Evolutionary conservation across 2,329 filamentous ascomycete species (phyloP).

Genomic region (Scleromitrula shiraiana): DNA sequence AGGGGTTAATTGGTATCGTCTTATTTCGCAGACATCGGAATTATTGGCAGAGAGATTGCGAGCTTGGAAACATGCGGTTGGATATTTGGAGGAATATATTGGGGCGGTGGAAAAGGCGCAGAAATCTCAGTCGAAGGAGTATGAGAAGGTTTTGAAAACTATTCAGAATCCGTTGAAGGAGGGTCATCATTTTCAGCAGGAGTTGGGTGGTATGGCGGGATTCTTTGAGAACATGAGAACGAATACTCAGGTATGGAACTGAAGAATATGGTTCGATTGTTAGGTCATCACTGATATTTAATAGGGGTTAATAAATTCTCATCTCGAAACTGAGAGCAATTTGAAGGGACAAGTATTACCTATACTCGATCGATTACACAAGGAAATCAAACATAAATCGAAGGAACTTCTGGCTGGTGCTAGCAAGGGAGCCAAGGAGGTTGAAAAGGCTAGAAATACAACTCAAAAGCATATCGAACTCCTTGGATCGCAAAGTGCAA

Average conservation of each 20-base stretch:
- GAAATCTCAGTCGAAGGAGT: conserved; percentile 81
- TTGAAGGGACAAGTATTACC: conserved; percentile 81
- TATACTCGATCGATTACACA: conserved; percentile 81
- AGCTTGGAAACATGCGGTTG: conserved; percentile 93
- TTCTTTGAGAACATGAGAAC: conserved; percentile 90
- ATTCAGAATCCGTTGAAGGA: conserved; percentile 81
- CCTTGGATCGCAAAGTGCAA: conserved; percentile 75
- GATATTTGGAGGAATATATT: conserved; percentile 86
- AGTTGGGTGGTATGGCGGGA: conserved; percentile 75
- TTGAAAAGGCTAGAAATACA: conserved; percentile 75
- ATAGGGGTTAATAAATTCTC: conserved; percentile 76
- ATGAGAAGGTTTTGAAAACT: conserved; percentile 90
- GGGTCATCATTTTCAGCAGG: conserved; percentile 88
- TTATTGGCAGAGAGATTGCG: conserved; percentile 81
- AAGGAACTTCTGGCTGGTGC: conserved; percentile 82
- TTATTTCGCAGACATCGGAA: conserved; percentile 55
- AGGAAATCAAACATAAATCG: conserved; percentile 92
- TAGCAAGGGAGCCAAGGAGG: conserved; percentile 77
- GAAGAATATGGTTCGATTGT: background rate
- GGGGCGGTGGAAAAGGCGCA: conserved; percentile 78
- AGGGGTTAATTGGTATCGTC: background rate
- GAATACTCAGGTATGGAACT: conserved; percentile 65
- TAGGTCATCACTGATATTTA: background rate
- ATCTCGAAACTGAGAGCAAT: conserved; percentile 84
- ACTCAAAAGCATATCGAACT: conserved; percentile 97